Base-by-base conservation (phyloP, 2,329 filamentous ascomycete genomes). In the Madurella fahalii region DNA sequence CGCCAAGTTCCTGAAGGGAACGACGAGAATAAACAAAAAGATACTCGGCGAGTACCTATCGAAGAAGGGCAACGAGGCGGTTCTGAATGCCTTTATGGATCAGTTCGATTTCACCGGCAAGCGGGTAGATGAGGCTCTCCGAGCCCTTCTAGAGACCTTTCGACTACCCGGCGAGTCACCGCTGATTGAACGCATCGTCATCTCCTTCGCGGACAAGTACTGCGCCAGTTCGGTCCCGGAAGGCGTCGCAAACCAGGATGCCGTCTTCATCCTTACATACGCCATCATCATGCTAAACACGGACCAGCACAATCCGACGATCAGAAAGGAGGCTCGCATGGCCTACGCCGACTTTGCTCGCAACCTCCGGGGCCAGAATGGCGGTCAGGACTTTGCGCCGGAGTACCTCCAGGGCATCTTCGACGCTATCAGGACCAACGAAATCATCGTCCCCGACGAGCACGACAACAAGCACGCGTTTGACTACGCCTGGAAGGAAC, bases 271-370 rank as follows among this genome's bases (percentile, higher is more conserved):
- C 46, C 77, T 99, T 49, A 93, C 89, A 0, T 99, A 99, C 68
- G 94, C 92, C 39, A 95, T 96, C 65, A 96, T 99, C 69, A 91
- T 99, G 83, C 77, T 99, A 53, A 99, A 99, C 67, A 96, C 93
- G 1, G 94, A 99, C 67, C 88, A 95, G 65, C 94, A 97, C 70
- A 99, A 95, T 66, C 92, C 91, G 0, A 97, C 96, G 63, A 72
- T 97, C 58, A 91, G 84, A 63, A 72, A 79, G 1, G 77, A 84
- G 63, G 89, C 87, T 66, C 89, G 93, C 40, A 99, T 99, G 94
- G 84, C 85, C 1, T 78, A 86, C 41, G 79, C 84, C 52, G 88
- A 93, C 63, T 99, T 99, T 69, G 80, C 89, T 0, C 86, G 84
- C 59, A 97, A 99, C 67, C 73, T 99, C n/a, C 83, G 92, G 40